These are phyloP conservation scores for Coemansia sp. DNA, from an alignment of 192 early-diverging fungal species.

Conservation along the genomic window DNA sequence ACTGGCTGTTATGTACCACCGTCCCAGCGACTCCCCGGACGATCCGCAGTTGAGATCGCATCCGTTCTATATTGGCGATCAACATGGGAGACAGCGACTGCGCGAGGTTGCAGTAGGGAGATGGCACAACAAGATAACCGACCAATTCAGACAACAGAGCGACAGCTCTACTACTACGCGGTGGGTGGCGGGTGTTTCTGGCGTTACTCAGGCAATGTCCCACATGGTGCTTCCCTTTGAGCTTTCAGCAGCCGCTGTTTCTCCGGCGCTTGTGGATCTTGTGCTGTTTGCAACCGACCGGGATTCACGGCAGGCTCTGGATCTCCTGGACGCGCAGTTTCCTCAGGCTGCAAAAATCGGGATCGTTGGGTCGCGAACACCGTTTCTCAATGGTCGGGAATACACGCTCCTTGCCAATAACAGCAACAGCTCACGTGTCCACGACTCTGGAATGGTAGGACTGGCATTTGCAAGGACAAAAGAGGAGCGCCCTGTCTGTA, in stretches of 20 bases:
- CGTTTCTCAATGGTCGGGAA: constrained; percentile 44
- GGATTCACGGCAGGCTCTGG: constrained; percentile 34
- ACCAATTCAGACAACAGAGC: constrained; percentile 12
- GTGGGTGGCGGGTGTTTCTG: constrained; percentile 22
- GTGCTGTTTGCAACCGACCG: constrained; percentile 35
- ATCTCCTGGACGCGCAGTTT: constrained; percentile 34
- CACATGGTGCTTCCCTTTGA: constrained; percentile 29
- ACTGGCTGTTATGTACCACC: constrained; percentile 32
- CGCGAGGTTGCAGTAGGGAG: constrained; percentile 46
- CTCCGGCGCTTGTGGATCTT: constrained; percentile 19
- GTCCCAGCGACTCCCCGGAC: background rate
- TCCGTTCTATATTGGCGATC: constrained; percentile 47
- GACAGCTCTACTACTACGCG: background rate
- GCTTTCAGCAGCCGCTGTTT: constrained; percentile 5
- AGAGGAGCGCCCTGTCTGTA: background rate
- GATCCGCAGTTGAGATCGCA: constrained; percentile 4
- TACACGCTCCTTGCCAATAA: constrained; percentile 21
- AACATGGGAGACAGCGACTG: constrained; percentile 44
- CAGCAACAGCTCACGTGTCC: background rate
- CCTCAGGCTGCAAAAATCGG: constrained; percentile 43
- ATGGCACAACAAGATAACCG: constrained; percentile 40
- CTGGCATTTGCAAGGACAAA: constrained; percentile 28
- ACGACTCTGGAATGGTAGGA: constrained; percentile 33
- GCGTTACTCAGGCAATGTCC: constrained; percentile 34
- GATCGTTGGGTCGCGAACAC: constrained; percentile 40